Percentiles rank a stretch among this genome's conserved stretches.
Conservation (phyloP, 2,329 filamentous ascomycete species). For the Stylonectria norvegica region DNA sequence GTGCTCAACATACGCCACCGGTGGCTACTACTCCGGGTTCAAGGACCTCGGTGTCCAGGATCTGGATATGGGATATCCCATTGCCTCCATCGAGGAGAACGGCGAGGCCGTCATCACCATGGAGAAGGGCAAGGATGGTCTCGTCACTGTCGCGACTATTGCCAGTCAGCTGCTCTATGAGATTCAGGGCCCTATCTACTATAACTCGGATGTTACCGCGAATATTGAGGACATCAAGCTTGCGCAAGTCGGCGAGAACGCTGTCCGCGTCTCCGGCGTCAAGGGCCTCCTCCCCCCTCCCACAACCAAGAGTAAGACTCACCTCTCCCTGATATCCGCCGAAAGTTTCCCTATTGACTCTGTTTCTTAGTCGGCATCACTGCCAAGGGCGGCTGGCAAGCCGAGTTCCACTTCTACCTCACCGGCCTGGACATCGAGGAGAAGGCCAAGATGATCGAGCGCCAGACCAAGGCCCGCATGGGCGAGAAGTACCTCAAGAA, state of each 20-base stretch:
- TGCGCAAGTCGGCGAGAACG: slow-evolving; percentile 39
- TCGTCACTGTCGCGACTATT: slow-evolving; percentile 20
- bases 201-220: slow-evolving; percentile 41
- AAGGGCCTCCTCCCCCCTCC: slow-evolving; percentile 31
- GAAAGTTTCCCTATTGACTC: too few species aligned
- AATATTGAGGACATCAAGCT: slow-evolving; percentile 40
- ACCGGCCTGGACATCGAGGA: slow-evolving; percentile 39
- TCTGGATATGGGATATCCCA: slow-evolving; percentile 30
- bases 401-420: slow-evolving; percentile 41
- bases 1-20: slow-evolving; percentile 51
- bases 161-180: slow-evolving; percentile 39
- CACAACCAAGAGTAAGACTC: slow-evolving; percentile 27
- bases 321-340: too few species aligned
- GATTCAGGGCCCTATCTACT: slow-evolving; percentile 39
- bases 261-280: slow-evolving; percentile 32
- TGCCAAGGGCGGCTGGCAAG: slow-evolving; percentile 40
- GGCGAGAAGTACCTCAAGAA: slow-evolving; percentile 34
- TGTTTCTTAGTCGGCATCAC: slow-evolving; percentile 36
- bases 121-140: slow-evolving; percentile 31
- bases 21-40: slow-evolving; percentile 50
- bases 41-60: slow-evolving; percentile 21
- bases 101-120: slow-evolving; percentile 34
- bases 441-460: slow-evolving; percentile 41
- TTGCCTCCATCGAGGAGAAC: slow-evolving; percentile 31
- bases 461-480: slow-evolving; percentile 29